Evolutionary conservation across 179 eudicot species (phyloP), one percentile per base, ranked within the genome.

Genomic region (Corrigiola litoralis): DNA sequence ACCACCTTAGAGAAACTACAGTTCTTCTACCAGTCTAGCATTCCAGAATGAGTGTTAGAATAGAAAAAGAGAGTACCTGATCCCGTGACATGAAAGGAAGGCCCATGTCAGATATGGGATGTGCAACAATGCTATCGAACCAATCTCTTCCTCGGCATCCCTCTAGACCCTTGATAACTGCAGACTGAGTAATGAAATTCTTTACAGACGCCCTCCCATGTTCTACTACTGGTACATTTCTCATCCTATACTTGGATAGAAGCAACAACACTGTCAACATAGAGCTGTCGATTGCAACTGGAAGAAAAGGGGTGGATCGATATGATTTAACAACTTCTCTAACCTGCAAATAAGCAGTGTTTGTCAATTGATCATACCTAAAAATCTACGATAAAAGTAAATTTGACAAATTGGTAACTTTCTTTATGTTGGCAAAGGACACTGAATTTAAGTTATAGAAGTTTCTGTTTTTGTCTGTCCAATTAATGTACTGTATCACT

Each of bases 181-280:
- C 96, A 27, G 99, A 95, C 55, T 95, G 99, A 48, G 99, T 88
- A 37, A 95, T 85, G 77, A 84, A 91, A 72, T 91, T 95, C 60
- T 84, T 83, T 49, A 95, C 78, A 7, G 60, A 66, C 12, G 99
- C 78, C 40, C 70, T 72, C 29, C 99, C 99, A 1, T 75, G 72
- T 65, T 91, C 92, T 29, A 95, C 77, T 21, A 91, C 95, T 1
- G 99, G 99, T 29, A 91, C 97, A 63, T 88, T 95, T 72, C 95
- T 81, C 76, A 88, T 84, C 76, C 96, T 82, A 36, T 95, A 95
- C 69, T 90, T 95, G 27, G 97, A 95, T 25, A 95, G 80, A 25
- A 95, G 88, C 72, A 95, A 51, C 65, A 95, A 46, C 5, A 91
- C 91, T 12, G 91, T 86, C 81, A 91, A 71, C 97, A 95, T 95